phyloP scores from a whole-genome alignment of 73 alveolate genomes.

The Tetrahymena elliotti region DNA sequence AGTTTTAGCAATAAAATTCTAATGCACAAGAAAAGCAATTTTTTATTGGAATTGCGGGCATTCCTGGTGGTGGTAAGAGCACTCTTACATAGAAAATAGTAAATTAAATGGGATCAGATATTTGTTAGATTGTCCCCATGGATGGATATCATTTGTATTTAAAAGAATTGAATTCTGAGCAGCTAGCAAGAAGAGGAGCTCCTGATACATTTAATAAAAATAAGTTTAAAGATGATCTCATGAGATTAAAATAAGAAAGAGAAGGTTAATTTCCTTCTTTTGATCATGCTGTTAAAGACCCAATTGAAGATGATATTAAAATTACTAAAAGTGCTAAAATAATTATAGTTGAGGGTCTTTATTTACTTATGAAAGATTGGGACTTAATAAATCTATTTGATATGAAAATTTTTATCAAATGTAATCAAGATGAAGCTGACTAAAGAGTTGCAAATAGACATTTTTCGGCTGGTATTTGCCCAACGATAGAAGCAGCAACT shows the following conservation, averaged over 20 bases:
- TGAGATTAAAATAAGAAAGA: neutral
- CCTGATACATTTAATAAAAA: conserved; percentile 17
- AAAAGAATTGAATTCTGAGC: conserved; percentile 20
- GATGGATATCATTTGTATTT: conserved; percentile 36
- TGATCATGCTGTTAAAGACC: conserved; percentile 28
- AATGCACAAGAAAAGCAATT: neutral
- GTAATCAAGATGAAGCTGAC: conserved; percentile 1
- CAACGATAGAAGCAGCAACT: neutral
- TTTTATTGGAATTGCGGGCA: conserved; percentile 26
- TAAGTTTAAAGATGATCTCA: conserved; percentile 10
- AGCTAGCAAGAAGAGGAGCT: conserved; percentile 35
- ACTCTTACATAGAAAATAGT: conserved; percentile 8
- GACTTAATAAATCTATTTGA: conserved; percentile 8
- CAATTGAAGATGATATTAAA: conserved; percentile 13
- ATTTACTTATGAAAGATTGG: conserved; percentile 23
- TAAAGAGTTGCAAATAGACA: neutral
- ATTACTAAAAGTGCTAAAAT: conserved; percentile 9
- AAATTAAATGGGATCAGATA: neutral
- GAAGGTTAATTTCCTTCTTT: conserved; percentile 25
- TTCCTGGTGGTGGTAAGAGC: conserved; percentile 38
- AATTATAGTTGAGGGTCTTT: conserved; percentile 34
- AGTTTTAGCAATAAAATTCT: neutral
- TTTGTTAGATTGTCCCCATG: conserved; percentile 18
- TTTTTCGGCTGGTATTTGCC: conserved; percentile 5
- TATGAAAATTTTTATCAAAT: conserved; percentile 7